Base-by-base conservation (phyloP, 805 yeast genomes). In the Suhomyces sp. region DNA sequence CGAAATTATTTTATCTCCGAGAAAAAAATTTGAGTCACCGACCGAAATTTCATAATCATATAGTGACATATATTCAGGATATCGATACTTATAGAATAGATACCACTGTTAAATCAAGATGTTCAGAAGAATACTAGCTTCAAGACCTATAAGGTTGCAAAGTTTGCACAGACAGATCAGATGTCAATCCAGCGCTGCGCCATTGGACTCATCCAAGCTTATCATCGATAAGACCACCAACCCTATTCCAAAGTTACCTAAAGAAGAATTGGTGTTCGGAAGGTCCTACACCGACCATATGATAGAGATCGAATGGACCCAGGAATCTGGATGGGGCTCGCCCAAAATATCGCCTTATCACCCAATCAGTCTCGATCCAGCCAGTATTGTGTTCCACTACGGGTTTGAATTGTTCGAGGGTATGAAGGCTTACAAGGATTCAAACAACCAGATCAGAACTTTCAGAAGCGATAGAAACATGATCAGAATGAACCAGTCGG, bases 391-490 rank as follows among this genome's bases (percentile, higher is more conserved):
- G 31, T 84, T 93, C 75, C 99, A 93, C 77, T 93, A 93, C 65
- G 93, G 96, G 4, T 93, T 94, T 65, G 97, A 90, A 71, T 81
- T 93, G 54, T 94, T 93, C 60, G 99, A 93, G 76, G 99, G 99
- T 59, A 78, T 93, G 76, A 93, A 93, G 77, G 97, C 97, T 12
- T 93, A 92, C 80, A 73, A 73, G 55, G 87, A 81, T 65, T 40
- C 57, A 22, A 73, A 85, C 45, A 56, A 61, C 61, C 48, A 64
- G 43, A 62, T 91, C 65, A 81, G 97, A 64, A 78, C 93, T 67
- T 93, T 93, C 80, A 84, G 99, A 71, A 89, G 96, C 43, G 89
- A 90, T 69, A 88, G 79, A 81, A 93, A 93, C 78, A 89, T 93
- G 96, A 81, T 66, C 44, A 84, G 98, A 74, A 85, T 93, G 90